Base-by-base conservation (phyloP, 2,329 filamentous ascomycete species). In the Cytospora mali region DNA sequence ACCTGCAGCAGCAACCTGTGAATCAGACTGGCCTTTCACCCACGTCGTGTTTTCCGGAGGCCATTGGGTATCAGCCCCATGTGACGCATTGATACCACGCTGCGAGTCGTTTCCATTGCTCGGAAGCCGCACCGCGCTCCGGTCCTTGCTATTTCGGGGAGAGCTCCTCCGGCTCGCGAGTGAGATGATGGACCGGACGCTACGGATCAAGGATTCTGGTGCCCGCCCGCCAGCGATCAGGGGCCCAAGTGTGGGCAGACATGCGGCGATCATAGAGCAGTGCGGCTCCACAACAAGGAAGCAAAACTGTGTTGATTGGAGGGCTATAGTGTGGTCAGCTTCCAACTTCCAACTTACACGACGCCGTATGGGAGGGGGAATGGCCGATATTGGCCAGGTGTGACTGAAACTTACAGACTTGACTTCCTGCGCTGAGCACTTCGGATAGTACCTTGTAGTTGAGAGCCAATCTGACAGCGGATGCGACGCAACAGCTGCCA, bases 221-320 rank as follows among this genome's bases (percentile, higher is more conserved):
- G 50, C 50, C 11, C 50, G 50, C n/a, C 50, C 50, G 18, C 50
- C 50, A 5, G 50, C 11, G 50, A 52, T 31, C 18, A 52, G 50
- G 1, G 50, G 27, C 10, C 50, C 50, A 5, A 52, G n/a, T 2
- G 50, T 52, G 28, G 50, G 50, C 4, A 52, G 28, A 29, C 27
- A 52, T 2, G 27, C 50, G 4, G 50, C 50, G 18, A 52, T 31
- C 5, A 52, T 52, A 5, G 50, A 52, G 50, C 50, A 52, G 50
- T 52, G 50, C 7, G 50, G 50, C 25, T 52, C 50, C 6, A 52
- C 10, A 0, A 52, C 21, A 29, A 52, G 50, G 7, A 52, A 52
- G 28, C 50, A 52, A 6, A 52, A 52, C 31, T 52, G 50, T 31
- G 50, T 52, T 29, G 50, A 27, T 52, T 52, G 50, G 4, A 33